These are phyloP conservation scores for Datisca glomerata DNA, from an alignment of 306 rosid genomes.

Conservation along the genomic window DNA sequence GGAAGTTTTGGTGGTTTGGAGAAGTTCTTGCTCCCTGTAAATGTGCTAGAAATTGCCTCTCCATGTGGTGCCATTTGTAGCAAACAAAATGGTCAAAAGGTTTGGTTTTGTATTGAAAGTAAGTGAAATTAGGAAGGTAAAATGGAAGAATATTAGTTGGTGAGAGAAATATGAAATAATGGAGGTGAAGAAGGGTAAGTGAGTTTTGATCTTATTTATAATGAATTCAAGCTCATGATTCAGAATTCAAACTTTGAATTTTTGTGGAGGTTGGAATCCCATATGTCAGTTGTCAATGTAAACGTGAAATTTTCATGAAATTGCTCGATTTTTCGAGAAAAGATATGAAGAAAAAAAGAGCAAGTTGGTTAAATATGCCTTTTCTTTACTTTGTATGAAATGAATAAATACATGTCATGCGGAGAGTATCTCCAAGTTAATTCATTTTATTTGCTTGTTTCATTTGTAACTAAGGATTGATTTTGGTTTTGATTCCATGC, in stretches of 20 bases:
- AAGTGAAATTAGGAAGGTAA: neutral
- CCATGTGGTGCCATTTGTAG: conserved; percentile 66
- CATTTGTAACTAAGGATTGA: no score
- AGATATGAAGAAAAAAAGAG: conserved; percentile 22
- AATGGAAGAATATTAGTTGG: neutral
- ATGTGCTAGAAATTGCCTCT: conserved; percentile 28
- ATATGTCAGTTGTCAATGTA: conserved; percentile 32
- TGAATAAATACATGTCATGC: no score
- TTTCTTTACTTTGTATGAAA: neutral
- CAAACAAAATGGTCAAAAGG: neutral
- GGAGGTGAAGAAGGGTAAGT: neutral
- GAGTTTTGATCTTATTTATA: conserved; percentile 39
- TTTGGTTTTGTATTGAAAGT: conserved; percentile 7
- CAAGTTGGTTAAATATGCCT: conserved; percentile 10
- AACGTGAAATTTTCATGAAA: conserved; percentile 27
- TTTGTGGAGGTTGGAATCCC: conserved; percentile 38
- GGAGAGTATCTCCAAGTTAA: no score
- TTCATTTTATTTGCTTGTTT: no score
- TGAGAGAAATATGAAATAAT: neutral
- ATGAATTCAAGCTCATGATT: conserved; percentile 3
- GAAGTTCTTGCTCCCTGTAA: conserved; percentile 19
- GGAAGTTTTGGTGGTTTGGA: conserved; percentile 47
- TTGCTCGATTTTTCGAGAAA: conserved; percentile 33
- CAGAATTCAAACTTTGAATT: conserved; percentile 1
- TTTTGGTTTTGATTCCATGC: no score